These are phyloP conservation scores for Trichoderma orchidacearum DNA, from an alignment of 495 filamentous ascomycete species.

Conservation along the genomic window DNA sequence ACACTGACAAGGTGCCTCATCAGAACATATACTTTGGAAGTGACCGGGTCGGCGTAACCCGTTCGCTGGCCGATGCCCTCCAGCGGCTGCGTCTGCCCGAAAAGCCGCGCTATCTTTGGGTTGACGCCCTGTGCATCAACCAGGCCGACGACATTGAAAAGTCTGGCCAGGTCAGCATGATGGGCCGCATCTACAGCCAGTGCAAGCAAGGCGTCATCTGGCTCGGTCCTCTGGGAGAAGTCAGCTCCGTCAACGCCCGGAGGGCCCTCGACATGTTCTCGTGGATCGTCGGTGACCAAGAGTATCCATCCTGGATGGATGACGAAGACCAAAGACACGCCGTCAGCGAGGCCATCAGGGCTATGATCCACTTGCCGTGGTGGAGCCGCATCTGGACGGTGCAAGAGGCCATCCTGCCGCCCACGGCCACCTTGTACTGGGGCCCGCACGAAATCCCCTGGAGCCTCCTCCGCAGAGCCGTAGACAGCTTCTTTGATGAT, in stretches of 20 bases:
- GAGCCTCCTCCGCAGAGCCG: not conserved
- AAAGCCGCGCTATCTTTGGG: conserved; percentile 14
- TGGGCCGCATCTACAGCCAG: conserved; percentile 17
- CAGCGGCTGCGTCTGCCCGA: conserved; percentile 8
- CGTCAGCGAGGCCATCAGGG: not conserved
- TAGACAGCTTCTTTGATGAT: conserved; percentile 2
- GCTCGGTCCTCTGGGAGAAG: conserved; percentile 11
- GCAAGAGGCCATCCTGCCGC: conserved; percentile 11
- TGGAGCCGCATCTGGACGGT: conserved; percentile 14
- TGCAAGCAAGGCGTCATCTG: conserved; percentile 12
- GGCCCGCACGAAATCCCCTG: conserved; percentile 2
- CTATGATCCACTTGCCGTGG: conserved; percentile 8
- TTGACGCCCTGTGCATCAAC: conserved; percentile 23
- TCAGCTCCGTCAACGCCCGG: conserved; percentile 5
- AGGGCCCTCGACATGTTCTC: not conserved
- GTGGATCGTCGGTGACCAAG: not conserved
- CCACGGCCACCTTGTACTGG: conserved; percentile 6
- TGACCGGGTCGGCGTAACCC: conserved; percentile 5
- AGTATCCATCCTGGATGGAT: not conserved
- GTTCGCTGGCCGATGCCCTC: conserved; percentile 11
- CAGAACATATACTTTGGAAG: conserved; percentile 1
- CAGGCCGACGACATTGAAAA: conserved; percentile 19
- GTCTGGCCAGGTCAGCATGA: conserved; percentile 18
- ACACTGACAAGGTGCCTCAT: conserved; percentile 1
- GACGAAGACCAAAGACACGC: not conserved